Percentiles rank a stretch among this genome's conserved stretches.
phyloP scores from a whole-genome alignment of 306 rosid species.

The Trichosanthes cucumerina region DNA sequence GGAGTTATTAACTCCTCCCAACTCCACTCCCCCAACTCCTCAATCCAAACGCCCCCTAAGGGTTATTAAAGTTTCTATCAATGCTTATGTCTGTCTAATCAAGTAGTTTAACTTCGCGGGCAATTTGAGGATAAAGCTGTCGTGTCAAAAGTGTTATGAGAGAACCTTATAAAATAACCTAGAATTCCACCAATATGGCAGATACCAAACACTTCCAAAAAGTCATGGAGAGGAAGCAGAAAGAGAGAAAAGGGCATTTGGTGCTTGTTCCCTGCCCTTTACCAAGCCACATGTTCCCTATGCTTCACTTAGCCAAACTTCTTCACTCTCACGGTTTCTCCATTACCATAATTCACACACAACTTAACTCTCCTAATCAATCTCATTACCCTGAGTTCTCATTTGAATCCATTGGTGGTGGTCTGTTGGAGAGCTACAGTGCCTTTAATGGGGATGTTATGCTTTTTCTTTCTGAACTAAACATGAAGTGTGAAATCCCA shows the following conservation, averaged over 20 bases:
- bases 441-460: conserved; percentile 1
- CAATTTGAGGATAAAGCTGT: neutral
- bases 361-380: conserved; percentile 15
- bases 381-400: conserved; percentile 17
- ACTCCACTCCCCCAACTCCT: no score
- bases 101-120: neutral
- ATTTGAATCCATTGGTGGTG: conserved; percentile 14
- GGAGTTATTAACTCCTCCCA: no score
- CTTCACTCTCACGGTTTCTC: conserved; percentile 25
- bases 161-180: conserved; percentile 3
- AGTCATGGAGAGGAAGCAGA: conserved; percentile 10
- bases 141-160: conserved; percentile 2
- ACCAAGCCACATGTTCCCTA: conserved; percentile 24
- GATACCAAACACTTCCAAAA: neutral
- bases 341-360: conserved; percentile 22
- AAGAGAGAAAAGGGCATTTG: conserved; percentile 5
- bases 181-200: neutral
- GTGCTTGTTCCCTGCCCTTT: conserved; percentile 15
- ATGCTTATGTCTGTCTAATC: neutral
- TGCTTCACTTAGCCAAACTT: conserved; percentile 22
- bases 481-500: conserved; percentile 19
- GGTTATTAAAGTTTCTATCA: neutral
- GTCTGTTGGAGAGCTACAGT: neutral
- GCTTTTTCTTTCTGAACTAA: neutral
- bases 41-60: no score